Base-by-base conservation (phyloP, 768 basidiomycete genomes). In the Xanthoconium stramineum region DNA sequence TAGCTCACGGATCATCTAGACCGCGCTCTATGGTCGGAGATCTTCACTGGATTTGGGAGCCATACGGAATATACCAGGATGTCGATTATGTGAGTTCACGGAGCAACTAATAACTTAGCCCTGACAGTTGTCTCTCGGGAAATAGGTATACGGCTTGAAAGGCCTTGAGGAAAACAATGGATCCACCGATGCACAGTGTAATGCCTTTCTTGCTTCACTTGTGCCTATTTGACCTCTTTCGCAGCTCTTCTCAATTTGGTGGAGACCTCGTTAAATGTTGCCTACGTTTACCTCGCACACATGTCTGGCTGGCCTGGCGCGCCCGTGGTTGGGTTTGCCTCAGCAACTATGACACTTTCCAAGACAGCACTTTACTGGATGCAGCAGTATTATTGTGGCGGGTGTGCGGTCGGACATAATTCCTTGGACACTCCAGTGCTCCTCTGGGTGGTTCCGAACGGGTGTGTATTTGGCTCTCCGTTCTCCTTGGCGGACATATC, bases 31-130 rank as follows among this genome's bases (percentile, higher is more conserved):
- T 94, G 85, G 75, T 74, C 61, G 92, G 90, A 3, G 91, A 94
- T 70, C 76, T 94, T 45, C 89, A 94, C 63, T 95, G 92, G 93
- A 81, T 95, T 43, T 96, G 93, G 94, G 76, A 80, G 56, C 91
- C 91, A 3, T 95, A 95, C 65, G 80, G 77, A 28, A 57, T 89
- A 32, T 93, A 92, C 72, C 86, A 91, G 65, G 75, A 86, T n/a
- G 74, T 91, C 35, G 74, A 78, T 58, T 65, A 72, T 43, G 75
- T 78, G 59, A 52, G 74, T 69, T 33, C 35, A 24, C 24, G 24
- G 24, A 24, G 24, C 24, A 24, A 24, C 24, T 24, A 4, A 24
- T 24, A 24, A 24, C 24, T 24, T 24, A 24, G 2, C 4, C 4
- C 24, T 24, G 24, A 24, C 24, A 24, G 24, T 24, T 24, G 24